Base-by-base conservation (phyloP, 164 flowering plant species). In the Buxus sempervirens region DNA sequence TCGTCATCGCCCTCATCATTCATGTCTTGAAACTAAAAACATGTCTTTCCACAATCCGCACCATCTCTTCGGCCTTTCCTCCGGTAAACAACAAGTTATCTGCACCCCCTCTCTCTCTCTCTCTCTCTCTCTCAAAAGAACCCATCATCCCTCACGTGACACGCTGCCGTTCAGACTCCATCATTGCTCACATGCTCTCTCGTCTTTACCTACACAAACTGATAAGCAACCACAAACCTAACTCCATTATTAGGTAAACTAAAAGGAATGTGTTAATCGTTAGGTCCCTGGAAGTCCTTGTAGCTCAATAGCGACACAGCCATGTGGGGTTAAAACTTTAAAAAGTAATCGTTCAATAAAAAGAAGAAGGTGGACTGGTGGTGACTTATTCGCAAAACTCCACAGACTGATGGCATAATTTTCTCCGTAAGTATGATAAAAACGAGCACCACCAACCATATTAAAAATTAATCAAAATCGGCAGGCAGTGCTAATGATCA, bases 1-100 rank as follows among this genome's bases (percentile, higher is more conserved):
- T 18, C 23, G 73, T 70, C 73, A 63, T 56, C 73, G 20, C 62
- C 62, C 57, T 70, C 67, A 70, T 70, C 67, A 70, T 70, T 70
- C 62, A 22, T 38, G 24, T 63, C 62, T 62, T 68, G 38, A 38
- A 66, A 38, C n/a, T 60, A 62, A 49, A 45, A 36, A 18, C 53
- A 55, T 23, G 8, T 48, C 62, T 36, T 18, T 20, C 25, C 15
- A 49, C n/a, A 22, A 0, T 41, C 64, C 38, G 5, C 38, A 32
- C 38, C 38, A 32, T 32, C 38, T 32, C 38, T 32, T 32, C 38
- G 5, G 38, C 3, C 38, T 32, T 32, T 32, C 7, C 38, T n/a
- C 38, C 7, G 3, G 38, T 7, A 32, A 32, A 32, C 38, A 32
- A 32, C 38, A 32, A 32, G 38, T 28, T 9, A 22, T 14, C 54